These are phyloP conservation scores for Fraxinus baroniana DNA, from an alignment of 305 asterid species.

Conservation along the genomic window DNA sequence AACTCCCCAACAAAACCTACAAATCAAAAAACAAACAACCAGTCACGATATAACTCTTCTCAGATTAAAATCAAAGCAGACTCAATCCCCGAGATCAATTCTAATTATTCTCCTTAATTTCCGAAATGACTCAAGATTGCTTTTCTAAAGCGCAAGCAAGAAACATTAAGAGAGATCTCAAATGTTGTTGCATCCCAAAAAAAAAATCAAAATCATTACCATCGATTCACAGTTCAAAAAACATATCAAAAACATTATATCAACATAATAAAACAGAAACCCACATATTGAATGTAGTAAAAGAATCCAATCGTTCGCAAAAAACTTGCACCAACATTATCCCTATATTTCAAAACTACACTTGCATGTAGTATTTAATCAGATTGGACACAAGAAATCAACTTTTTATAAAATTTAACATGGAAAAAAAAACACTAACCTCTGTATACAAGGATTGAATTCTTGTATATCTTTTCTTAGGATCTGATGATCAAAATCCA, in stretches of 20 bases:
- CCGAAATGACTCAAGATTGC: conserved; percentile 6
- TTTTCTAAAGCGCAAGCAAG: conserved; percentile 5
- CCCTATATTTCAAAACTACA: conserved; percentile 1
- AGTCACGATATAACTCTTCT: conserved; percentile 3
- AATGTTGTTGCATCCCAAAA: conserved; percentile 17
- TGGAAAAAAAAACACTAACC: conserved; percentile 28
- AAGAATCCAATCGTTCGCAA: conserved; percentile 18
- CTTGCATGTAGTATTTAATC: conserved; percentile 15
- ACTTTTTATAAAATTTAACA: neutral
- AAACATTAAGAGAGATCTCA: conserved; percentile 34
- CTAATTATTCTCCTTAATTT: neutral
- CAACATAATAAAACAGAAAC: conserved; percentile 39
- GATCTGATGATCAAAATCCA: conserved; percentile 30
- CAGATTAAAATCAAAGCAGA: conserved; percentile 10
- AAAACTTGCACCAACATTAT: neutral
- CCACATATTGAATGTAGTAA: conserved; percentile 15
- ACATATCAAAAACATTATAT: conserved; percentile 22
- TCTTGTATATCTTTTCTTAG: conserved; percentile 10
- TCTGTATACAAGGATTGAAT: conserved; percentile 19
- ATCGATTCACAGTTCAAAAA: conserved; percentile 1
- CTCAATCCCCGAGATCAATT: conserved; percentile 3
- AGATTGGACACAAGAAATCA: conserved; percentile 4
- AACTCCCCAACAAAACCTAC: conserved; percentile 9
- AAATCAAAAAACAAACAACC: neutral
- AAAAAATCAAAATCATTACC: conserved; percentile 8